Conservation (phyloP, 768 basidiomycete species). For the Infundibulicybe gibba region DNA sequence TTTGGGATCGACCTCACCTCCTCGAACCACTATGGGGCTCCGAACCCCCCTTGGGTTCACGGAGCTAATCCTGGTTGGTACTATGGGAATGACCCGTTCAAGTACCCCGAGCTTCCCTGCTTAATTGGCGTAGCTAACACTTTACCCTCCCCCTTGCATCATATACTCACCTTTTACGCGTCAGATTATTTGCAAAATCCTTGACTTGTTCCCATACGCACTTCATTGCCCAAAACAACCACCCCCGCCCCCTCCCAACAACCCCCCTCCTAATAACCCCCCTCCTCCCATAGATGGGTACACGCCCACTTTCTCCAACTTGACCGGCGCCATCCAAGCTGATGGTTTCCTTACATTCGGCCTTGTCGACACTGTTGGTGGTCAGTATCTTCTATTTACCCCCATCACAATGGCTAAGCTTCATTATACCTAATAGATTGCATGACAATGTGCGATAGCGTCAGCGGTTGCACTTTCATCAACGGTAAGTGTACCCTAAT, state of each 20-base stretch:
- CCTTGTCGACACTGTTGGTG: conserved; percentile 37
- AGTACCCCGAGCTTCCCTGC: conserved; percentile 23
- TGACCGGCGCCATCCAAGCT: conserved; percentile 39
- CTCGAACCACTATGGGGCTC: conserved; percentile 33
- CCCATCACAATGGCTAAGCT: not conserved
- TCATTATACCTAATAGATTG: conserved; percentile 25
- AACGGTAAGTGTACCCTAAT: conserved; percentile 29
- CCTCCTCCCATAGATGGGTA: conserved; percentile 27
- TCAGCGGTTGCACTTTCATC: conserved; percentile 35
- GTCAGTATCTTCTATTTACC: conserved; percentile 17
- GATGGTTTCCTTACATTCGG: conserved; percentile 39
- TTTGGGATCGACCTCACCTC: conserved; percentile 24
- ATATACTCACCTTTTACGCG: not conserved
- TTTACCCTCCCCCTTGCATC: not conserved
- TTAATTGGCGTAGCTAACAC: conserved; percentile 24
- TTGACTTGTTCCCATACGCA: conserved; percentile 29
- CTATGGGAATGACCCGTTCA: conserved; percentile 26
- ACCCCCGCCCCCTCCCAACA: conserved; percentile 9
- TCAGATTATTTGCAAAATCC: conserved; percentile 34
- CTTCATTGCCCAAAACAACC: conserved; percentile 33
- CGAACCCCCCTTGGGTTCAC: conserved; percentile 30
- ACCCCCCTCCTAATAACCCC: conserved; percentile 3
- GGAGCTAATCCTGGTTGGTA: conserved; percentile 39
- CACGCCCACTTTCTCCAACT: conserved; percentile 32
- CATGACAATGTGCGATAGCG: conserved; percentile 39